Base-by-base conservation (phyloP, 495 filamentous ascomycete species). In the Penicillium dipodomyicola region DNA sequence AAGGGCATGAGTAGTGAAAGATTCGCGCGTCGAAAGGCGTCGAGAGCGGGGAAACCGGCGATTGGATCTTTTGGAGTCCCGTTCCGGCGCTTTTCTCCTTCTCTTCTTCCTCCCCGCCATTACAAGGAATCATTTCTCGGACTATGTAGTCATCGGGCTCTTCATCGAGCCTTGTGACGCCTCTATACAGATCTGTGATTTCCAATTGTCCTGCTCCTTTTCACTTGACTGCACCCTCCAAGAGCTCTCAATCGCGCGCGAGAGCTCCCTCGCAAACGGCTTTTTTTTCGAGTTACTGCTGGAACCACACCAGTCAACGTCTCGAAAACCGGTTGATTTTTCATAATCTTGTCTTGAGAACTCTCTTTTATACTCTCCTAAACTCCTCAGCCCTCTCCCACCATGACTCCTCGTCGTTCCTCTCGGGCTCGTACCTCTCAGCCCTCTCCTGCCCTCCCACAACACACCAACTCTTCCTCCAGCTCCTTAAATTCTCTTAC, bases 381-480 rank as follows among this genome's bases (percentile, higher is more conserved):
- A 15, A 23, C 23, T 51, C 42, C 54, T 54, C 47, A 43, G n/a
- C 55, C 30, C 11, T 23, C 51, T 51, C 48, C 61, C 59, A 64
- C 65, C 64, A 82, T 82, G 76, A 87, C 89, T 65, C 88, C 91
- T 65, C 87, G 94, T 71, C 91, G 94, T 70, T 96, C 92, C 49
- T 94, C 93, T 64, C 86, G 94, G 74, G 90, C 91, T 76, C 91
- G 91, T 71, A 84, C 83, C 59, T 84, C 87, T 58, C 89, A 94
- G 74, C 85, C 89, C 56, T 81, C 84, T 62, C 77, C 81, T 62
- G 79, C 79, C 56, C 72, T 79, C 53, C 84, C 87, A 42, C 86
- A 91, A 54, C 85, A 90, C 67, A 81, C 79, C 67, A 79, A 79
- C 65, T 92, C 91, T 64, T 92, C 91, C 40, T 91, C 91, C 20